Evolutionary conservation across 2,329 filamentous ascomycete species (phyloP), one percentile per base, ranked within the genome.

Genomic region (Epichloe amarillans): DNA sequence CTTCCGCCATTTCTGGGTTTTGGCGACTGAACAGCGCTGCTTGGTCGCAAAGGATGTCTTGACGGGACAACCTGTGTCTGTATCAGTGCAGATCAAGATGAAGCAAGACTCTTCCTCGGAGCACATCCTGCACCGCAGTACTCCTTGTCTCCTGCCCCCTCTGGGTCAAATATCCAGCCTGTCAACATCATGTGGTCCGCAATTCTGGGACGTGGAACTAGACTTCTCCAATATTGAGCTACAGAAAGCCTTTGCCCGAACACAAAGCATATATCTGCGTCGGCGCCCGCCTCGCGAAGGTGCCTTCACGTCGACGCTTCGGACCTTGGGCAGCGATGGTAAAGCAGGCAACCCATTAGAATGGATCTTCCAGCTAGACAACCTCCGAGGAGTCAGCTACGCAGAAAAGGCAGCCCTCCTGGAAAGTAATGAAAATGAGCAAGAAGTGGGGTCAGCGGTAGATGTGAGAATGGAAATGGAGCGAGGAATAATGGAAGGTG

Each of bases 1-100:
- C 3, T 93, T 98, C 70, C 82, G 94, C 5, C 91, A 98, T 67
- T 86, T 98, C 62, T 98, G 93, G 93, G 91, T 95, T 11, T 75
- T 98, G 3, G 93, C 93, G 1, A 84, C 87, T 0, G 93, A 98
- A 61, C 81, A 88, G 10, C 80, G 94, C 48, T 97, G 91, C 62
- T 77, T 98, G 0, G 80, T 98, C 1, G 80, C 88, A 17, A 86
- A 91, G 54, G 93, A 98, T 58, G 79, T 93, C 3, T 83, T 93
- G 53, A 95, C 88, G 0, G 82, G 84, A 40, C 82, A 88, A 42
- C 86, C 90, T 0, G 79, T 95, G 46, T 79, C 82, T 7, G 77
- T 90, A 2, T 81, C 86, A 0, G 74, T 95, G 44, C 74, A 75
- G 4, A 75, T 95, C 50, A 75, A 72, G 10, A 73, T 88, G 54